Evolutionary conservation across 2,329 filamentous ascomycete species (phyloP).

Genomic region (Ramularia collo-cygni): DNA sequence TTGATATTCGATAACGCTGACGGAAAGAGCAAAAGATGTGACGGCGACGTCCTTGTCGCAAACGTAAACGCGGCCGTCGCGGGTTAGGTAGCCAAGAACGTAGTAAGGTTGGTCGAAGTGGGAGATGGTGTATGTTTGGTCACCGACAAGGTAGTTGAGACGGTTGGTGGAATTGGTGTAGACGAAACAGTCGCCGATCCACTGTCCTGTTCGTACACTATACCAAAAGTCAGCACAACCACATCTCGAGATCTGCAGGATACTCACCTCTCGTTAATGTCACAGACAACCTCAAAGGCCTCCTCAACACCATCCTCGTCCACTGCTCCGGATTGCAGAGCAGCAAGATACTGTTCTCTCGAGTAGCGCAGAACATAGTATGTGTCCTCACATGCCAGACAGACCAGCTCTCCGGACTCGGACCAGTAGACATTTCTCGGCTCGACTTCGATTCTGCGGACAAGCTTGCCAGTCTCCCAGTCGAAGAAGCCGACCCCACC

Average conservation of each 20-base stretch:
- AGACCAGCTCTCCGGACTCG: constrained; percentile 86
- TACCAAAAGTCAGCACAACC: constrained; percentile 4
- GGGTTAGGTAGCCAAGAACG: constrained; percentile 86
- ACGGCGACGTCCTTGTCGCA: constrained; percentile 92
- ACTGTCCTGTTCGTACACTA: constrained; percentile 86
- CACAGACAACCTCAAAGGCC: constrained; percentile 92
- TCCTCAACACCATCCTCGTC: constrained; percentile 91
- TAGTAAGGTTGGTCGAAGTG: constrained; percentile 97
- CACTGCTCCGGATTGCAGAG: constrained; percentile 70
- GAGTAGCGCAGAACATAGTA: constrained; percentile 94
- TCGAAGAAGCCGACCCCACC: constrained; percentile 95
- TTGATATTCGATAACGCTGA: constrained; percentile 93
- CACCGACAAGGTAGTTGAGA: constrained; percentile 93
- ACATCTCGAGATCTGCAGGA: no score
- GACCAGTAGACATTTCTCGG: constrained; percentile 84
- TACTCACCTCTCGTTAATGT: constrained; percentile 77
- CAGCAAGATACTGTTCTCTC: constrained; percentile 78
- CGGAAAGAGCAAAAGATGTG: constrained; percentile 82
- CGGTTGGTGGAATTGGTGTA: constrained; percentile 97
- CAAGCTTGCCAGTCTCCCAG: constrained; percentile 83
- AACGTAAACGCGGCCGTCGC: constrained; percentile 91
- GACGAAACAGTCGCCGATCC: constrained; percentile 98
- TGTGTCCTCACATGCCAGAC: constrained; percentile 87
- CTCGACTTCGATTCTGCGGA: constrained; percentile 82
- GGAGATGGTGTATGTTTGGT: constrained; percentile 95